Evolutionary conservation across 805 yeast species (phyloP), one percentile per base, ranked within the genome.

Genomic region (Naumovozyma baii): DNA sequence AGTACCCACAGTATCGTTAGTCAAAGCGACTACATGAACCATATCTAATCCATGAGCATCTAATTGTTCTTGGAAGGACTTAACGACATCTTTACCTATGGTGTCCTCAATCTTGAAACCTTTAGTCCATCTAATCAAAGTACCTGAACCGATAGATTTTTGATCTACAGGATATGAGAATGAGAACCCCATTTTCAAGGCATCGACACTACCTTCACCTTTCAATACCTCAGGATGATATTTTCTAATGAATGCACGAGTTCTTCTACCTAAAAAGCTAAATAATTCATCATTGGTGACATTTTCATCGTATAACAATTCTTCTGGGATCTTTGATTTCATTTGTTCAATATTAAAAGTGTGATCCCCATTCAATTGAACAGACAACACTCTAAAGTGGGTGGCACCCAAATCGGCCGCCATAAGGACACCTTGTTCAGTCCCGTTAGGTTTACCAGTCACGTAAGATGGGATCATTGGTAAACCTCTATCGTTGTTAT

Each of bases 351-450:
- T 64, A 18, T 72, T 68, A 60, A 80, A 87, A n/a, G 90, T 79
- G 49, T 83, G 85, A 54, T 79, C 79, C 39, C 94, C 94, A 37
- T 72, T 68, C 51, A 90, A 70, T 29, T 70, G 60, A 22, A 90
- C 88, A 2, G 96, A 86, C 58, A 96, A 87, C 18, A 92, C 95
- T 54, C 98, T 73, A 65, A 90, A 86, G 61, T 92, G 88, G 42
- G 97, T 88, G 37, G 97, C 97, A 46, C 98, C 98, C 39, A 90
- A 70, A 57, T 90, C 97, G 3, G 92, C 95, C 39, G 97, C 97
- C 44, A 90, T 66, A 46, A 72, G 76, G 31, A 83, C 68, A 34
- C 97, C 97, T 40, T 68, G 69, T 59, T 90, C 98, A 36, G 73
- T 69, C 33, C 98, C 98, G 33, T 72, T 73, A 17, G 98, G 98